A percentile compares a stretch with the other conserved stretches of the same genome.
Evolutionary conservation across 2,329 filamentous ascomycete genomes (phyloP).

Genomic region (Paecilomyces sp.): DNA sequence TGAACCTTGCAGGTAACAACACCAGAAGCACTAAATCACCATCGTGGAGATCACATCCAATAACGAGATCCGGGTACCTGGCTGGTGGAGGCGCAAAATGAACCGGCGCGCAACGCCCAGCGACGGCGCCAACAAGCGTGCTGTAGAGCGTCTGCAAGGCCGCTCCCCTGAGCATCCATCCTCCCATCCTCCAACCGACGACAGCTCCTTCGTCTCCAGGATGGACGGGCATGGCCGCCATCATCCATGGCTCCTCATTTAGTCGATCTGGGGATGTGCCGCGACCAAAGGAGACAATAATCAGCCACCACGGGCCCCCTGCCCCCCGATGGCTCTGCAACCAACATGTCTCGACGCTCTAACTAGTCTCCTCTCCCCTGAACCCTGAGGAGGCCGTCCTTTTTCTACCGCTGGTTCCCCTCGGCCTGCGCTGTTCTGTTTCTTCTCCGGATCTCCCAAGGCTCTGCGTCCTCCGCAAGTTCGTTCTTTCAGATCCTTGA

Average conservation of each 20-base stretch:
- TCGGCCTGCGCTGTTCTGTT: constrained; percentile 1
- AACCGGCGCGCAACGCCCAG: neutral
- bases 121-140: neutral
- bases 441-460: constrained; percentile 3
- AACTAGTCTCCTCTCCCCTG: neutral
- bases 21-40: neutral
- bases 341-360: too few relatives aligned
- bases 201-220: neutral
- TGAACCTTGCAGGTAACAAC: neutral
- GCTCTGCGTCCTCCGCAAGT: neutral
- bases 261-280: neutral
- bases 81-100: neutral
- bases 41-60: neutral
- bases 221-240: neutral
- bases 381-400: neutral
- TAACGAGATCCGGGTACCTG: neutral
- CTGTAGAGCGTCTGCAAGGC: neutral
- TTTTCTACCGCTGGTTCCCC: neutral
- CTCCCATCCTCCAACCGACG: neutral
- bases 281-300: neutral
- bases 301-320: neutral
- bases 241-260: neutral
- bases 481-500: constrained; percentile 8
- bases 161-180: neutral
- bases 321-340: neutral